These are phyloP conservation scores for Citrus sinensis DNA, from an alignment of 345 rosid species.

Conservation along the genomic window DVS_A1.0 CM039161.1:4878501-4879000, in stretches of 20 bases:
- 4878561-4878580: background rate
- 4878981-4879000: slow-evolving; percentile 89
- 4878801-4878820: slow-evolving; percentile 17
- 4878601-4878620: background rate
- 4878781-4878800: slow-evolving; percentile 13
- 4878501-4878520: slow-evolving; percentile 19
- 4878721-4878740: slow-evolving; percentile 5
- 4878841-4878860: background rate
- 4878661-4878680: background rate
- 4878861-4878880: background rate
- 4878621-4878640: background rate
- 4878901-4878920: background rate
- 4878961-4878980: slow-evolving; percentile 89
- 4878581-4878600: background rate
- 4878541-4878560: background rate
- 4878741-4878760: slow-evolving; percentile 14
- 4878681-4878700: slow-evolving; percentile 13
- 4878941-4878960: slow-evolving; percentile 79
- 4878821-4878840: slow-evolving; percentile 30
- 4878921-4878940: slow-evolving; percentile 37
- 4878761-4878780: slow-evolving; percentile 4
- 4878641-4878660: background rate
- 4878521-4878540: slow-evolving; percentile 15
- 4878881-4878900: background rate
- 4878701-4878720: slow-evolving; percentile 18